These are phyloP conservation scores for Nigrospora osmanthi DNA, from an alignment of 2,329 filamentous ascomycete genomes.

Conservation along the genomic window DNA sequence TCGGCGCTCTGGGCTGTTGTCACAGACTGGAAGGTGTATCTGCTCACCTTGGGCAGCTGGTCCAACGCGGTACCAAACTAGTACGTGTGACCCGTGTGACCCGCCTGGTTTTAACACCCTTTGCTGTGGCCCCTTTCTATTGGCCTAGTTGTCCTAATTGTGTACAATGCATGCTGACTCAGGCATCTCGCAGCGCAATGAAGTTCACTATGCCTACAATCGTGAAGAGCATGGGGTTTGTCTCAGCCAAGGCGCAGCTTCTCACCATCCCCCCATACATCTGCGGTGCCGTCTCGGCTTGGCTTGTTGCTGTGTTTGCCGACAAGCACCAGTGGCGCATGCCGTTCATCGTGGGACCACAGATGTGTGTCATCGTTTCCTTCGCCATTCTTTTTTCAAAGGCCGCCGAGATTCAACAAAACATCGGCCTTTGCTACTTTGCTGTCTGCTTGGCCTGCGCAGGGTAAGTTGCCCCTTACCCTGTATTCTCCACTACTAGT, in stretches of 20 bases:
- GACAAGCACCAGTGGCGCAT: slow-evolving; percentile 29
- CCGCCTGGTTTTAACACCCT: no score
- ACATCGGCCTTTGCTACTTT: slow-evolving; percentile 33
- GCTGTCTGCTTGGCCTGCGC: slow-evolving; percentile 31
- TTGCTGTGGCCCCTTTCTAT: no score
- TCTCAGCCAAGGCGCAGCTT: slow-evolving; percentile 14
- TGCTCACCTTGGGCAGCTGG: no score
- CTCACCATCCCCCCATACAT: slow-evolving; percentile 26
- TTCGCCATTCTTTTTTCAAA: slow-evolving; percentile 28
- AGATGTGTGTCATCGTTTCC: slow-evolving; percentile 23
- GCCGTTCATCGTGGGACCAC: slow-evolving; percentile 27
- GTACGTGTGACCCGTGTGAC: no score
- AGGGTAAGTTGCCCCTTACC: slow-evolving; percentile 5
- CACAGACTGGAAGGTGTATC: no score
- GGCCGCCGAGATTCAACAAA: slow-evolving; percentile 25
- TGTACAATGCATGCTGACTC: slow-evolving; percentile 2
- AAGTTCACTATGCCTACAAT: slow-evolving; percentile 20
- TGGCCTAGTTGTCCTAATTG: no score
- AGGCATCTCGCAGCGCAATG: slow-evolving; percentile 19
- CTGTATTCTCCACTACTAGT: no score
- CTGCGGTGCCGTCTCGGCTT: slow-evolving; percentile 22
- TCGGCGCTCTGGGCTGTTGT: no score
- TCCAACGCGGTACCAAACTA: no score
- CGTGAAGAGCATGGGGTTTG: slow-evolving; percentile 24
- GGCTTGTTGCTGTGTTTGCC: slow-evolving; percentile 23